Percentiles rank a stretch among this genome's conserved stretches.
Conservation (phyloP, 345 rosid genomes). For the Murraya paniculata region DNA sequence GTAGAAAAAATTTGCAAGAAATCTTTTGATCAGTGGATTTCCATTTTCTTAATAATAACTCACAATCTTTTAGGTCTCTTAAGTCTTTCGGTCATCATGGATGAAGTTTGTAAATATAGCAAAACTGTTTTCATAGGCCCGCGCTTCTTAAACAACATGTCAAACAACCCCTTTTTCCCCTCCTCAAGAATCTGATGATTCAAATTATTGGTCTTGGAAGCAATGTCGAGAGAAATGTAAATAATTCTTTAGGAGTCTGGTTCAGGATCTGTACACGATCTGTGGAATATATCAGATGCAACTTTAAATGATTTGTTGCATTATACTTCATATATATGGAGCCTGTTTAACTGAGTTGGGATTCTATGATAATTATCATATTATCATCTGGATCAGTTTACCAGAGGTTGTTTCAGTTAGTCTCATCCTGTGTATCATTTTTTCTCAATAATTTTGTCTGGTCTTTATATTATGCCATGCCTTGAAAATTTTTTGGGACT, state of each 20-base stretch:
- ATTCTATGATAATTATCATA: not conserved
- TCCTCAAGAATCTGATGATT: not conserved
- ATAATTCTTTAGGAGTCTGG: not conserved
- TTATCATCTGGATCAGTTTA: not conserved
- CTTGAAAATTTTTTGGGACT: not conserved
- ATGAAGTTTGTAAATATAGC: not conserved
- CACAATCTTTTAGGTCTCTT: not conserved
- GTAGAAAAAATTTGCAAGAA: not conserved
- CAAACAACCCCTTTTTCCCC: too few species aligned
- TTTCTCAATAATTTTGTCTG: not conserved
- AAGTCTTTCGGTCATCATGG: not conserved
- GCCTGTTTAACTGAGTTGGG: not conserved
- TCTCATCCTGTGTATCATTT: not conserved
- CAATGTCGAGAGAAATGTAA: not conserved
- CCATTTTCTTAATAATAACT: not conserved
- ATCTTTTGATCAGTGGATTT: not conserved
- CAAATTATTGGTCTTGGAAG: not conserved
- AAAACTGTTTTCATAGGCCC: not conserved
- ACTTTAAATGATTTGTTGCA: not conserved
- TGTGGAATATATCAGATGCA: not conserved
- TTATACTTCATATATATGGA: not conserved
- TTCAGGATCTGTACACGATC: not conserved
- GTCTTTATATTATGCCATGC: not conserved
- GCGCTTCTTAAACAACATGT: not conserved
- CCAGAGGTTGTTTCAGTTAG: not conserved